These are phyloP conservation scores for Trypanosoma brucei DNA, from an alignment of 208 protist genomes.

Conservation along the genomic window DNA sequence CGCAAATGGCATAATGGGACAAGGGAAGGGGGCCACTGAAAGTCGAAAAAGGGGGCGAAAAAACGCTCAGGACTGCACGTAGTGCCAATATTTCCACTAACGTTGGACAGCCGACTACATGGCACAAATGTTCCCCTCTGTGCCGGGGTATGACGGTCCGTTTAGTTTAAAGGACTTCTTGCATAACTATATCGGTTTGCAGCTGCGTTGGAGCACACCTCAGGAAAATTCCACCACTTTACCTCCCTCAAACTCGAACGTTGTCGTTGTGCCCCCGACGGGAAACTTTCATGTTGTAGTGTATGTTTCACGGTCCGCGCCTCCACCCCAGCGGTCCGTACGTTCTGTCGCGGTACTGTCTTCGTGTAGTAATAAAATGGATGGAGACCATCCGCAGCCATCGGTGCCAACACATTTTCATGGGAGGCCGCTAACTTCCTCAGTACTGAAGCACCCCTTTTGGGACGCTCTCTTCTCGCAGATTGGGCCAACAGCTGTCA, in stretches of 20 bases:
- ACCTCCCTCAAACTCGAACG: constrained; percentile 1
- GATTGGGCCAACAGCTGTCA: constrained; percentile 30
- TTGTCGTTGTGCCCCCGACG: constrained; percentile 24
- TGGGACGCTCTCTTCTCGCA: constrained; percentile 33
- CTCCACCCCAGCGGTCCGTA: constrained; percentile 17
- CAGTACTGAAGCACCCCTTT: constrained; percentile 37
- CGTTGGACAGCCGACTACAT: constrained; percentile 7
- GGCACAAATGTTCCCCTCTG: constrained; percentile 35
- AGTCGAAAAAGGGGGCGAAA: no score
- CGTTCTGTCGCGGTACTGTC: no score
- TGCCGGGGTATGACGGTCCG: constrained; percentile 48
- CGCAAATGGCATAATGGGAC: no score
- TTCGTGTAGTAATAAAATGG: not conserved
- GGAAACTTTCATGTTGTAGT: constrained; percentile 37
- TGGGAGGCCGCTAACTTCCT: constrained; percentile 25
- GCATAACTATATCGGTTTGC: constrained; percentile 30
- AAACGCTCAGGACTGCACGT: no score
- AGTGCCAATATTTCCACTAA: not conserved
- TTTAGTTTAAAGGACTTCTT: constrained; percentile 50
- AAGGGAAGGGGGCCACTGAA: no score
- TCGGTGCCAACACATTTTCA: not conserved
- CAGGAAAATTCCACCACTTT: not conserved
- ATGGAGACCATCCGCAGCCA: not conserved
- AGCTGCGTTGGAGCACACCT: constrained; percentile 23
- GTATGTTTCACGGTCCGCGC: constrained; percentile 37